Conservation (phyloP, 2,329 filamentous ascomycete genomes). For the Calycina herbarum region DNA sequence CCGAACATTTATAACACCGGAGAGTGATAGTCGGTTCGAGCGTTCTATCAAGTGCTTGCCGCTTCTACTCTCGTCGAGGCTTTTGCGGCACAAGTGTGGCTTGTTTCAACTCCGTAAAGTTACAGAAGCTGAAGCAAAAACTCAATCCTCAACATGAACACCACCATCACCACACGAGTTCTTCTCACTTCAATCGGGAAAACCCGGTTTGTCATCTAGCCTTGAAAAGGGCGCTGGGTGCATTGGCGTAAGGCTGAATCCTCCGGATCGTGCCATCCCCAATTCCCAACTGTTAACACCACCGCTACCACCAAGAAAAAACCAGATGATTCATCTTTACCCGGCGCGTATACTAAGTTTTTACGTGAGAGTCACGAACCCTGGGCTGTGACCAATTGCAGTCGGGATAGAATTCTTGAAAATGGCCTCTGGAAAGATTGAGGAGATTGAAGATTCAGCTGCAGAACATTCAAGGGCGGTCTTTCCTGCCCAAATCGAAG, state of each 20-base stretch:
- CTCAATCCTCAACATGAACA: background rate
- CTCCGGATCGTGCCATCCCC: background rate
- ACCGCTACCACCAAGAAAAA: background rate
- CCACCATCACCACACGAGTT: too few species aligned
- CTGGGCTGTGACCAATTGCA: too few species aligned
- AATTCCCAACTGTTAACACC: background rate
- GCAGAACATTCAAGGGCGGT: too few species aligned
- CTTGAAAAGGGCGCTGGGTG: background rate
- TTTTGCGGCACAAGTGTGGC: background rate
- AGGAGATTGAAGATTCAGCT: too few species aligned
- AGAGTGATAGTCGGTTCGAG: too few species aligned
- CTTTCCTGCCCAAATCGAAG: too few species aligned
- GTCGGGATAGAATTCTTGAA: too few species aligned
- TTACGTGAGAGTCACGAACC: background rate
- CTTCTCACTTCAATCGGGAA: background rate
- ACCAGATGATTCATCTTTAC: conserved; percentile 1
- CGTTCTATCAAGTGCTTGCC: background rate
- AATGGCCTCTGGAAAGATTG: too few species aligned
- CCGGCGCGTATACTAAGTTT: background rate
- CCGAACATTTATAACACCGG: too few species aligned
- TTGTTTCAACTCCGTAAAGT: background rate
- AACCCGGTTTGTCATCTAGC: background rate
- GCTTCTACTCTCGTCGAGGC: background rate
- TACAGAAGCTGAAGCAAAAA: background rate
- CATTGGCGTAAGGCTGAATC: background rate